Evolutionary conservation across 495 filamentous ascomycete genomes (phyloP).

Genomic region (Hyaloscypha hepaticicola): DNA sequence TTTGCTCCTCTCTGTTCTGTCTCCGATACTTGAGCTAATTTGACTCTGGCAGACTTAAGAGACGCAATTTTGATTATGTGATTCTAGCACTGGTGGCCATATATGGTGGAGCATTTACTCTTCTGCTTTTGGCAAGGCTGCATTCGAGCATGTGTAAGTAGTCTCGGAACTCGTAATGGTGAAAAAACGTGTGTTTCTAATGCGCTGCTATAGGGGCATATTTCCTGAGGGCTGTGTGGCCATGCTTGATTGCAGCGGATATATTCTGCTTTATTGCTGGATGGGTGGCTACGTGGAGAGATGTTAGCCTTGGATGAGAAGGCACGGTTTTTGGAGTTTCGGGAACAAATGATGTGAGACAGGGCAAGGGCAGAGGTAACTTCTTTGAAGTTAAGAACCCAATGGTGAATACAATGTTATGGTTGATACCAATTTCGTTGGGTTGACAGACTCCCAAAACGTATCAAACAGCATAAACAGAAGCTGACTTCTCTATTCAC

Average conservation of each 20-base stretch:
- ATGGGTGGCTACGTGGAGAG: slow-evolving; percentile 20
- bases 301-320: slow-evolving; percentile 1
- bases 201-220: not conserved
- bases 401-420: too few species aligned
- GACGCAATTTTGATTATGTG: slow-evolving; percentile 15
- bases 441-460: too few species aligned
- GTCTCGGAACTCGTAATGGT: not conserved
- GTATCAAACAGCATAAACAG: too few species aligned
- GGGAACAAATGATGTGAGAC: not conserved
- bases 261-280: slow-evolving; percentile 16
- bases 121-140: not conserved
- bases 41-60: slow-evolving; percentile 1
- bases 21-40: not conserved
- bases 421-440: too few species aligned
- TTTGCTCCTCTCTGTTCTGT: not conserved
- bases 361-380: too few species aligned
- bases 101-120: slow-evolving; percentile 2
- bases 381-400: not conserved
- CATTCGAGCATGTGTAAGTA: not conserved
- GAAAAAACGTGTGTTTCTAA: not conserved
- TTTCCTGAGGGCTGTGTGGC: slow-evolving; percentile 14
- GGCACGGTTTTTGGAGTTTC: not conserved
- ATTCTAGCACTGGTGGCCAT: slow-evolving; percentile 2
- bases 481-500: too few species aligned
- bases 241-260: slow-evolving; percentile 9